Conservation (phyloP, 1,139 yeast species). For the Ogataea hybrid region DNA sequence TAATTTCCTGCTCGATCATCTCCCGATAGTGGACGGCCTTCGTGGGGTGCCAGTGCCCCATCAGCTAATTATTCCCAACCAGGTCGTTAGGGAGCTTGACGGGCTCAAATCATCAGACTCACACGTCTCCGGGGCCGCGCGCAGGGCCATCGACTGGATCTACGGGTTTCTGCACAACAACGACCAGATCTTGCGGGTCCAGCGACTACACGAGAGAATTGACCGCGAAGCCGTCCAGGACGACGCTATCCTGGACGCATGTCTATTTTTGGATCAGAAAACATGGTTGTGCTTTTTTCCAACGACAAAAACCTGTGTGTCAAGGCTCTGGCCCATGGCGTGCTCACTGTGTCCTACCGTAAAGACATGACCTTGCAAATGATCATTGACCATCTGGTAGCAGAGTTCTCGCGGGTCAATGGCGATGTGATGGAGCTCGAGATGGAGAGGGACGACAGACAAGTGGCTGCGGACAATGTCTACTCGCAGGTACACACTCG, state of each 20-base stretch:
- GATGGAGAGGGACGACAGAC: not conserved
- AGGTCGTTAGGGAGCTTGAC: conserved; percentile 75
- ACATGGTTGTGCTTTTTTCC: conserved; percentile 64
- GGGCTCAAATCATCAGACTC: conserved; percentile 56
- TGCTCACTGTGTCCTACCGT: conserved; percentile 66
- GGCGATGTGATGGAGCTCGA: conserved; percentile 14
- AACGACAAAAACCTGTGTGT: conserved; percentile 82
- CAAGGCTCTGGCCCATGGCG: conserved; percentile 67
- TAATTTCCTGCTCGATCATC: conserved; percentile 68
- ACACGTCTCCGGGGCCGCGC: conserved; percentile 42
- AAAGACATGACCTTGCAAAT: conserved; percentile 57
- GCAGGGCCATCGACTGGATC: conserved; percentile 81
- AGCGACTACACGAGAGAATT: conserved; percentile 53
- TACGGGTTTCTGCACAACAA: conserved; percentile 55
- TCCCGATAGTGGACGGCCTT: conserved; percentile 53
- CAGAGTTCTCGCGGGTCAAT: conserved; percentile 33
- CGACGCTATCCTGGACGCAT: conserved; percentile 85
- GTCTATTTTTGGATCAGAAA: conserved; percentile 55
- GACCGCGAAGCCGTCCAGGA: conserved; percentile 52
- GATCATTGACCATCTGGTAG: conserved; percentile 51
- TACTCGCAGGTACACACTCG: conserved; percentile 42
- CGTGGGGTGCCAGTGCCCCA: conserved; percentile 39
- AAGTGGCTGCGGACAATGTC: conserved; percentile 14
- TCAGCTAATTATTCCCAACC: conserved; percentile 60
- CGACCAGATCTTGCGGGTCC: conserved; percentile 59